These are phyloP conservation scores for Amaranthus tricolor DNA, from an alignment of 179 eudicot genomes.

Conservation along the genomic window DNA sequence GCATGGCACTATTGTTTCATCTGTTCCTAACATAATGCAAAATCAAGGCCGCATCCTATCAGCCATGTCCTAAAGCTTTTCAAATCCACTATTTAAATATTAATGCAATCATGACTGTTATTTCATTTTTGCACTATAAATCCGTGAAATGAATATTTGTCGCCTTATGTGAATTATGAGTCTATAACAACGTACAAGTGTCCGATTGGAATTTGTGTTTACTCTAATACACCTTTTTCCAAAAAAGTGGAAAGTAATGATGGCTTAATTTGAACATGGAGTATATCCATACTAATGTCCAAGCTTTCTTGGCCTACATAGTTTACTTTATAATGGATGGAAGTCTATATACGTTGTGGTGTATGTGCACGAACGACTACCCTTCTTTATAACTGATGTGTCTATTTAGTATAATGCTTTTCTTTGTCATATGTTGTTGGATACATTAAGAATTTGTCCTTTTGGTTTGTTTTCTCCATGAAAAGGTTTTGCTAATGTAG, in stretches of 20 bases:
- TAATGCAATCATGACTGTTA: too few species aligned
- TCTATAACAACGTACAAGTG: neutral
- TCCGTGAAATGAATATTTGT: neutral
- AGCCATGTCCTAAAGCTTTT: too few species aligned
- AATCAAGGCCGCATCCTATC: too few species aligned
- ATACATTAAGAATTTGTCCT: neutral
- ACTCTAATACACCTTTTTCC: neutral
- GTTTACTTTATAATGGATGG: neutral
- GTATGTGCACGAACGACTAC: neutral
- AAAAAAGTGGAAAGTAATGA: neutral
- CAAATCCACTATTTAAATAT: too few species aligned
- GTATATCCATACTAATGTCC: neutral
- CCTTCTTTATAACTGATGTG: neutral
- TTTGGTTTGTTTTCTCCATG: neutral
- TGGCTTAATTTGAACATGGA: neutral
- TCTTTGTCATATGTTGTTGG: neutral
- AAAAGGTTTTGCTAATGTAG: neutral
- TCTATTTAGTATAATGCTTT: neutral
- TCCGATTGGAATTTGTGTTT: neutral
- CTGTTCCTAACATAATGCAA: too few species aligned
- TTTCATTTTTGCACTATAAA: neutral
- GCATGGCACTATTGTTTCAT: too few species aligned
- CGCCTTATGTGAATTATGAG: neutral
- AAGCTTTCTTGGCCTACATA: neutral
- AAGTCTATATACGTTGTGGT: neutral